Evolutionary conservation across 805 yeast species (phyloP), one percentile per base, ranked within the genome.

Genomic region (Saturnispora zaruensis): DNA sequence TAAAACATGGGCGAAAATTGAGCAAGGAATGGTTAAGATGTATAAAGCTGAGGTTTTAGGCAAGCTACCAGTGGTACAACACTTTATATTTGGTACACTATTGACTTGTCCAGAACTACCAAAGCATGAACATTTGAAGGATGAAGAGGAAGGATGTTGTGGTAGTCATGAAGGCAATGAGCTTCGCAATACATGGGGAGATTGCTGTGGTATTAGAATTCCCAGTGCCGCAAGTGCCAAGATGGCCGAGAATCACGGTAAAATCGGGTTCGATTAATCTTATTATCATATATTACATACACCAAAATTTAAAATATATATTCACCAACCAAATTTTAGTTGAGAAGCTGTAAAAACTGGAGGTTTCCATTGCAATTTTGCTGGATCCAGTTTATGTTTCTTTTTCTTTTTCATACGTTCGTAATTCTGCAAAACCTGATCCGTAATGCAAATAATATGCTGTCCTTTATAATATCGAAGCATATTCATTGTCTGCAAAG

Each of bases 281-380:
- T 28, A 25, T 28, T 13, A 28, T 28, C n/a, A 28, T 28, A 13
- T 8, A 13, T 41, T 32, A 11, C 32, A 28, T 28, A 6, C 33
- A 24, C 9, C 14, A 41, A 23, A 18, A n/a, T 11, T 25, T 5
- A 26, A 16, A 21, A 16, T 14, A 25, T 44, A 25, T 14, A 44
- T 18, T 68, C 67, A 90, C 96, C 97, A 90, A 3, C 96, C 97
- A 68, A 93, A 93, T 59, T 97, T 75, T 60, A 93, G 72, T 71
- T 93, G 98, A 48, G 96, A 90, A 23, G 97, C 96, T 3, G 97
- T 91, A 64, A 84, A 86, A 68, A 87, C 84, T 0, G 99, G 99
- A 7, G 99, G 98, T 56, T 84, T 86, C 99, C 99, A 93, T 16
- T 74, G 71, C 51, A 93, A 72, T 59, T 77, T 78, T 1, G 71